These are phyloP conservation scores for Serendipita sp. DNA, from an alignment of 768 basidiomycete genomes.

Conservation along the genomic window DNA sequence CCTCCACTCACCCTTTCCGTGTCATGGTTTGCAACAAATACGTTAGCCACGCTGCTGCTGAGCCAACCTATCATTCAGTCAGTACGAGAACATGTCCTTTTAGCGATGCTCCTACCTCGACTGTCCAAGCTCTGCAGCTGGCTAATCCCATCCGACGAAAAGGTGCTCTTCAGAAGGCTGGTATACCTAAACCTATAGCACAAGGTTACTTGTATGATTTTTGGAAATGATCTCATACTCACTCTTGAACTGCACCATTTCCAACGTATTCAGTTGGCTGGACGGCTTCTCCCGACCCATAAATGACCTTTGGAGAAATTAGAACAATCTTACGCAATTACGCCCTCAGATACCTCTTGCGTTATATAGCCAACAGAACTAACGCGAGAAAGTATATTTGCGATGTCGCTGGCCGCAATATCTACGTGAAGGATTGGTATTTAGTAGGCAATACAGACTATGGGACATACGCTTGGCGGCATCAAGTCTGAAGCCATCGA, in stretches of 20 bases:
- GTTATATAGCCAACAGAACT: constrained; percentile 35
- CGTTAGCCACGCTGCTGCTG: constrained; percentile 29
- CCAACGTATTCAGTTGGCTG: constrained; percentile 39
- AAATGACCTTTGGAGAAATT: constrained; percentile 14
- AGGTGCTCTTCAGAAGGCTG: constrained; percentile 32
- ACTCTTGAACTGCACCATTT: constrained; percentile 54
- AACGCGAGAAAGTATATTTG: constrained; percentile 34
- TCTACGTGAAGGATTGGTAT: constrained; percentile 21
- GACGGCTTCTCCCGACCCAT: constrained; percentile 32
- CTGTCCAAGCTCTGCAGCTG: constrained; percentile 34
- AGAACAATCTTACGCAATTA: neutral
- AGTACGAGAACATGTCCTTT: no score
- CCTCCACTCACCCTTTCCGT: constrained; percentile 33
- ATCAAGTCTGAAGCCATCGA: constrained; percentile 37
- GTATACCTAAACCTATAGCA: constrained; percentile 39
- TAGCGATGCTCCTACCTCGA: constrained; percentile 21
- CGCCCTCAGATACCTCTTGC: constrained; percentile 28
- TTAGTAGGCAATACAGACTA: neutral
- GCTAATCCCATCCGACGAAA: constrained; percentile 34
- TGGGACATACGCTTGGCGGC: constrained; percentile 25
- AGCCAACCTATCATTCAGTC: constrained; percentile 34
- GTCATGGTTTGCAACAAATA: constrained; percentile 55
- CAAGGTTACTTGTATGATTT: neutral
- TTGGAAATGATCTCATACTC: constrained; percentile 5
- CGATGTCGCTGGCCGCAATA: constrained; percentile 35